Percentiles rank a stretch among this genome's conserved stretches.
Evolutionary conservation across 768 basidiomycete genomes (phyloP).

Genomic region (Panaeolus papilionaceus): DNA sequence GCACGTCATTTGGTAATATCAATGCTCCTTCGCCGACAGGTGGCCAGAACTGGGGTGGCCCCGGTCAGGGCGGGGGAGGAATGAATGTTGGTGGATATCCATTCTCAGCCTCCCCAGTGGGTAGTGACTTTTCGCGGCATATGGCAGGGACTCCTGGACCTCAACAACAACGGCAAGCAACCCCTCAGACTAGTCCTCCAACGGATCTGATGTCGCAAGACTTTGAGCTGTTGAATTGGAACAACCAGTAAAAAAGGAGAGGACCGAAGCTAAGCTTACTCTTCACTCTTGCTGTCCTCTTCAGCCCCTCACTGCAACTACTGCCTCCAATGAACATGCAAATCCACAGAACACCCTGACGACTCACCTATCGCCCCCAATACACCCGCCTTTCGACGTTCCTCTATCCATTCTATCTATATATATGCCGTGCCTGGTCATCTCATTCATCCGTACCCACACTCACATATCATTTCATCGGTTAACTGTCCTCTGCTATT

Average conservation of each 20-base stretch:
- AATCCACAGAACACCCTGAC: neutral
- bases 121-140: conserved; percentile 48
- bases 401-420: conserved; percentile 21
- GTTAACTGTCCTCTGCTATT: conserved; percentile 28
- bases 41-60: conserved; percentile 37
- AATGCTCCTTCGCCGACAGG: conserved; percentile 36
- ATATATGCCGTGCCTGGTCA: conserved; percentile 20
- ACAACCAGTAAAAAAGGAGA: conserved; percentile 39
- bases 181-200: conserved; percentile 46
- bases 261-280: neutral
- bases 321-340: neutral
- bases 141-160: conserved; percentile 59
- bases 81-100: conserved; percentile 34
- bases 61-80: conserved; percentile 31
- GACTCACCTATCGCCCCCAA: conserved; percentile 9
- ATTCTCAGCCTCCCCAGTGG: conserved; percentile 44
- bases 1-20: conserved; percentile 31
- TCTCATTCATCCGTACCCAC: conserved; percentile 18
- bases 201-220: conserved; percentile 53
- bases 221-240: conserved; percentile 68
- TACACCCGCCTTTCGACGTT: conserved; percentile 1
- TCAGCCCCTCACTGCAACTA: neutral
- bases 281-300: neutral
- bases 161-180: conserved; percentile 41
- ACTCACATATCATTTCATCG: conserved; percentile 14